A percentile compares a stretch with the other conserved stretches of the same genome.
phyloP scores from a whole-genome alignment of 108 stramenopile species.

The Craspedostauros australis region DNA sequence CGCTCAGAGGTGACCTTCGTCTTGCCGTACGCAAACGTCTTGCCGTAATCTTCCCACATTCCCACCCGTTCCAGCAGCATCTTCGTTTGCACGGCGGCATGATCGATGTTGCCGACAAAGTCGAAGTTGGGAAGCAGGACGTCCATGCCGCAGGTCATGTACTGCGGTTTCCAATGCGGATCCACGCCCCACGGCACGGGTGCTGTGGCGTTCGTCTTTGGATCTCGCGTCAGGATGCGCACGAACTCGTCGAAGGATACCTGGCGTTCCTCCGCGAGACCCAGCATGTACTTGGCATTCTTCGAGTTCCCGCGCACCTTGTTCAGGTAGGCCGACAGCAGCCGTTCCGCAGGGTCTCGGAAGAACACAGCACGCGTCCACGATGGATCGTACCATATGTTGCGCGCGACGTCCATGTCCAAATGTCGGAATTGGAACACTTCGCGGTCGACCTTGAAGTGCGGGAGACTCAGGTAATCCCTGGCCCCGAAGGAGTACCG shows the following conservation, averaged over 20 bases:
- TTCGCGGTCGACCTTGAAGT: conserved; percentile 32
- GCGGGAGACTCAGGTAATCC: conserved; percentile 43
- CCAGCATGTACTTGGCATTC: background rate
- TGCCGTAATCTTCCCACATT: conserved; percentile 44
- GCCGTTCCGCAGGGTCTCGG: conserved; percentile 41
- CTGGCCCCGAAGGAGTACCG: conserved; percentile 34
- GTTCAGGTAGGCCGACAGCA: conserved; percentile 35
- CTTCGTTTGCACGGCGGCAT: conserved; percentile 32
- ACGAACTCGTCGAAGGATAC: conserved; percentile 42
- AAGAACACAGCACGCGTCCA: conserved; percentile 49
- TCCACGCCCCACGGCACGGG: conserved; percentile 42
- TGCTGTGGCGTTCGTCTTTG: conserved; percentile 18
- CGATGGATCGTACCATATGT: conserved; percentile 21
- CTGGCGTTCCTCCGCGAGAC: background rate
- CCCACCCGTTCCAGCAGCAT: conserved; percentile 36
- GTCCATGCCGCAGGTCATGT: conserved; percentile 37
- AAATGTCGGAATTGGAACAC: conserved; percentile 23
- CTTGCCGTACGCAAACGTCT: conserved; percentile 2
- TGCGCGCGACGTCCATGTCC: conserved; percentile 6
- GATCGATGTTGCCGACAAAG: conserved; percentile 38
- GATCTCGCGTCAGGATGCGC: conserved; percentile 4
- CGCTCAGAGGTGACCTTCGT: conserved; percentile 6
- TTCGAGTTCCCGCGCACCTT: conserved; percentile 5
- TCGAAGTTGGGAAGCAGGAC: conserved; percentile 31
- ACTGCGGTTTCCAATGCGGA: conserved; percentile 49